Base-by-base conservation (phyloP, 2,329 filamentous ascomycete species). In the Penicillium expansum region DNA sequence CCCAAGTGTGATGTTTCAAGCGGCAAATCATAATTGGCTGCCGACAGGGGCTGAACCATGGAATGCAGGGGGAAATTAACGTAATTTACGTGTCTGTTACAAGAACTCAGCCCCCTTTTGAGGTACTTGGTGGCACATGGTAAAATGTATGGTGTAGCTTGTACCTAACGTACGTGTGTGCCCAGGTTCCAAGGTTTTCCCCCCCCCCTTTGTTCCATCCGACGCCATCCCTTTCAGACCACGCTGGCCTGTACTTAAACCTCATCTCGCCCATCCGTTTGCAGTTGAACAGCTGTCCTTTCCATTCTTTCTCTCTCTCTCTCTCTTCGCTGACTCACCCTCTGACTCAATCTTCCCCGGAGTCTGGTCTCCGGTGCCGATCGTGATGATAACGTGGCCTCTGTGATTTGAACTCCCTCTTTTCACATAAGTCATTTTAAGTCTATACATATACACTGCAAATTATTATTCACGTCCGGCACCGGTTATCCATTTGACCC, bases 211-310 rank as follows among this genome's bases (percentile, higher is more conserved):
- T 44, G 39, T 50, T 41, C 41, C 41, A 49, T 52, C 56, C 59
- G n/a, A 38, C 39, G 47, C 60, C 20, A 55, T 55, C 52, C 52
- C 52, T 55, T 64, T 68, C 54, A 67, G 70, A 71, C 67, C 73
- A 74, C 70, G 67, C 67, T 76, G 74, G 72, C 73, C 74, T 76
- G 70, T 76, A 74, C 68, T 74, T 72, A 74, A 68, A 66, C 65
- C 52, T 51, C 47, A 47, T 48, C 53, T 58, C 37, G 42, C 33
- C 55, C 58, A 55, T 52, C 38, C 37, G 57, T 52, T 51, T 45
- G 38, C 52, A 52, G 60, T 61, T 48, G 62, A 64, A 67, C 74
- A 76, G 54, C 59, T 76, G 71, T 71, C 74, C 73, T 76, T 62
- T 68, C 52, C 58, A 57, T 18, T 48, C 42, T 52, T 52, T 45